Percentiles rank a stretch among this genome's conserved stretches.
Conservation (phyloP, 345 rosid species). For the Aethionema arabicum region DNA sequence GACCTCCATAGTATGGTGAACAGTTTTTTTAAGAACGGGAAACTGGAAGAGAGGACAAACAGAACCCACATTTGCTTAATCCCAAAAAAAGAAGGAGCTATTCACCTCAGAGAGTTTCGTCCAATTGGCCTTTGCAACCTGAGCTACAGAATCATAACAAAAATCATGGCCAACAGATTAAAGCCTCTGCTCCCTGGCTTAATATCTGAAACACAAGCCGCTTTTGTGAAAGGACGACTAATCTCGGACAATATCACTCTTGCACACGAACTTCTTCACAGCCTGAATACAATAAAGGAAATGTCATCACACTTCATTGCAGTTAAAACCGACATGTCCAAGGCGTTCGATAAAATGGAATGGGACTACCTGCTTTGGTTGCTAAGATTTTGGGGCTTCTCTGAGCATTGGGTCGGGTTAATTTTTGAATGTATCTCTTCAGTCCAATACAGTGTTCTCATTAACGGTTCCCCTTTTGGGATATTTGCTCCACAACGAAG, state of each 20-base stretch:
- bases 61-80: too few relatives aligned
- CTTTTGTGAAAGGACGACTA: background rate
- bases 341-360: background rate
- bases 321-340: background rate
- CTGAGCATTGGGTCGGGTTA: too few relatives aligned
- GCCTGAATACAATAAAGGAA: background rate
- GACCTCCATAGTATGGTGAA: too few relatives aligned
- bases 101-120: background rate
- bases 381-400: too few relatives aligned
- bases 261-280: background rate
- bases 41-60: too few relatives aligned
- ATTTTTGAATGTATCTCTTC: too few relatives aligned
- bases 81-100: too few relatives aligned
- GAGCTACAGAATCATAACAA: background rate
- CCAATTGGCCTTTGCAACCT: background rate
- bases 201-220: background rate
- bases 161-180: background rate
- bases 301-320: background rate
- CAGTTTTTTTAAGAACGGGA: too few relatives aligned
- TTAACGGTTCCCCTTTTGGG: too few relatives aligned
- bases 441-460: too few relatives aligned
- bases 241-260: background rate
- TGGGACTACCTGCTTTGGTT: background rate
- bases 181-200: background rate
- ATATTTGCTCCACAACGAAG: too few relatives aligned